Percentiles rank a stretch among this genome's conserved stretches.
Evolutionary conservation across 495 filamentous ascomycete genomes (phyloP).

Genomic region (Cetradonia linearis): DNA sequence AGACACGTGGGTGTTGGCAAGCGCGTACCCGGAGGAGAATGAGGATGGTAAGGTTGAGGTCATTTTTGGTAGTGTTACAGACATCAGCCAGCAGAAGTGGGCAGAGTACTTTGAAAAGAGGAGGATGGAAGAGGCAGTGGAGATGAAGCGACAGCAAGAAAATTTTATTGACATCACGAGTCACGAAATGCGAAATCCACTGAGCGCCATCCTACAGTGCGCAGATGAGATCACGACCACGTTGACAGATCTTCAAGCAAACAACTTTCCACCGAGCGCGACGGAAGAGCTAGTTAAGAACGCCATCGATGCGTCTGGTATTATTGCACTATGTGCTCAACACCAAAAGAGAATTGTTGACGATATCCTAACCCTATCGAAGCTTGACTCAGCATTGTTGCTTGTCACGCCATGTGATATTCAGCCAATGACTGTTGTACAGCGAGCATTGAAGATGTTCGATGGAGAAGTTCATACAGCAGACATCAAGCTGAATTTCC

Average conservation of each 20-base stretch:
- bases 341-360: conserved; percentile 77
- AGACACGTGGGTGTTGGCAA: conserved; percentile 63
- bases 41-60: conserved; percentile 49
- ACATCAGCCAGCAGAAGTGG: conserved; percentile 40
- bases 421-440: conserved; percentile 56
- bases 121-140: conserved; percentile 53
- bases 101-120: conserved; percentile 45
- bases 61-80: conserved; percentile 52
- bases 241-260: conserved; percentile 36
- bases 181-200: conserved; percentile 79
- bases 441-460: conserved; percentile 62
- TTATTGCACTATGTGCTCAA: conserved; percentile 61
- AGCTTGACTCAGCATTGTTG: conserved; percentile 68
- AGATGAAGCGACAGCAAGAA: conserved; percentile 59
- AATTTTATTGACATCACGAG: conserved; percentile 86
- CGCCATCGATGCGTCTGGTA: conserved; percentile 62
- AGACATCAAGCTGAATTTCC: conserved; percentile 53
- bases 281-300: conserved; percentile 30
- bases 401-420: conserved; percentile 57
- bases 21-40: conserved; percentile 55
- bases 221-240: conserved; percentile 61
- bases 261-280: conserved; percentile 4
- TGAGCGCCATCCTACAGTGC: conserved; percentile 72
- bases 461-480: conserved; percentile 58
- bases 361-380: conserved; percentile 69